Evolutionary conservation across 805 yeast genomes (phyloP), one percentile per base, ranked within the genome.

Genomic region (Metschnikowia reukaufii): DNA sequence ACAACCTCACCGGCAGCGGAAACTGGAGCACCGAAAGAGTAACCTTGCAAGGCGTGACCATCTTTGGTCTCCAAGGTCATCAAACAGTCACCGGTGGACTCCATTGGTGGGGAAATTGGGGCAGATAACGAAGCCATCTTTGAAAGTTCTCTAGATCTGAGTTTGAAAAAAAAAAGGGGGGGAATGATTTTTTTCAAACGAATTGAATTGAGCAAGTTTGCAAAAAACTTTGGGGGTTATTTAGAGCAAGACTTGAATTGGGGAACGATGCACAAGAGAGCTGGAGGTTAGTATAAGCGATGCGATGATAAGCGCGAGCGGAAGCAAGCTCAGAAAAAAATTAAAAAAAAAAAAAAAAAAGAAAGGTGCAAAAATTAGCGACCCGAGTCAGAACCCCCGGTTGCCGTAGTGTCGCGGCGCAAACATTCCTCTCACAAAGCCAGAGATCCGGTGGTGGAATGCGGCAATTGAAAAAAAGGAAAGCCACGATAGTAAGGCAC

Each of bases 1-100:
- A 94, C 99, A 61, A 95, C 82, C 74, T 94, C 99, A 79, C 99
- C 99, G 47, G 98, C 95, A 47, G 83, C 82, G 20, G 96, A 68
- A 50, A 77, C 81, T 52, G 84, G 84, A 46, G 98, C 96, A 77
- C 99, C 99, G 62, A 94, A 94, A 17, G 98, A 92, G 74, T 86
- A 89, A 72, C 99, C 99, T 72, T 89, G 94, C 59, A 92, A 78
- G 48, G 84, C 81, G 54, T 82, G 69, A 58, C 97, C 97, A 67
- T 88, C 90, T 60, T 86, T 86, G 59, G 94, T 81, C 72, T 91
- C 96, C 66, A 91, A 81, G 50, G 96, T 84, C 79, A 88, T 81
- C 69, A 90, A 73, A 59, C 85, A 83, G 74, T 88, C 89, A 58
- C 88, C 88, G 49, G 84, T 82, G 46, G 89, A 74, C 61, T 86